Percentiles rank a stretch among this genome's conserved stretches.
Conservation (phyloP, 805 yeast genomes). For the Yamadazyma kitorensis region DNA sequence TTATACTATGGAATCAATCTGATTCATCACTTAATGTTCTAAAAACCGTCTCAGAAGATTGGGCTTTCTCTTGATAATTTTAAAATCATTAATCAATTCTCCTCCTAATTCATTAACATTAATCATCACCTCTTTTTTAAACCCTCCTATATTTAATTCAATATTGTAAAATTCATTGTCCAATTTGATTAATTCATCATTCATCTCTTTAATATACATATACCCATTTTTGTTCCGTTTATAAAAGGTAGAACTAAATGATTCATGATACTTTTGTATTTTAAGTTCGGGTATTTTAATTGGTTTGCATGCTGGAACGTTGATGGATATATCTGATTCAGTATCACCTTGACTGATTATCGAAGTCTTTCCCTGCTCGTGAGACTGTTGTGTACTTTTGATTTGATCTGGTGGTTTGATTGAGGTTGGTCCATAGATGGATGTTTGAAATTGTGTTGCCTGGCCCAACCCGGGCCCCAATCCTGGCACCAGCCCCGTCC, state of each 20-base stretch:
- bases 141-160: conserved; percentile 6
- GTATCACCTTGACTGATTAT: background rate
- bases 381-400: too few species aligned
- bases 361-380: too few species aligned
- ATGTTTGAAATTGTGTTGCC: too few species aligned
- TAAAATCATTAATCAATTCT: conserved; percentile 15
- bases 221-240: conserved; percentile 30
- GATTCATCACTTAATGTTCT: too few species aligned
- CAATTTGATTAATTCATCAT: conserved; percentile 14
- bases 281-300: conserved; percentile 8
- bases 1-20: too few species aligned
- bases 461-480: too few species aligned
- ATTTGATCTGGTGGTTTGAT: too few species aligned
- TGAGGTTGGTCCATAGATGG: too few species aligned
- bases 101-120: conserved; percentile 10
- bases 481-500: too few species aligned
- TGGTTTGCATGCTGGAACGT: conserved; percentile 6
- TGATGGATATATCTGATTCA: background rate
- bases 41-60: too few species aligned
- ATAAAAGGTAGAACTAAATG: conserved; percentile 32
- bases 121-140: conserved; percentile 6
- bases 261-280: conserved; percentile 14
- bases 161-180: conserved; percentile 11
- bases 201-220: conserved; percentile 34
- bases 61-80: conserved; percentile 8